Conservation (phyloP, 805 yeast species). For the Sugiyamaella boreocaroliniensis region DNA sequence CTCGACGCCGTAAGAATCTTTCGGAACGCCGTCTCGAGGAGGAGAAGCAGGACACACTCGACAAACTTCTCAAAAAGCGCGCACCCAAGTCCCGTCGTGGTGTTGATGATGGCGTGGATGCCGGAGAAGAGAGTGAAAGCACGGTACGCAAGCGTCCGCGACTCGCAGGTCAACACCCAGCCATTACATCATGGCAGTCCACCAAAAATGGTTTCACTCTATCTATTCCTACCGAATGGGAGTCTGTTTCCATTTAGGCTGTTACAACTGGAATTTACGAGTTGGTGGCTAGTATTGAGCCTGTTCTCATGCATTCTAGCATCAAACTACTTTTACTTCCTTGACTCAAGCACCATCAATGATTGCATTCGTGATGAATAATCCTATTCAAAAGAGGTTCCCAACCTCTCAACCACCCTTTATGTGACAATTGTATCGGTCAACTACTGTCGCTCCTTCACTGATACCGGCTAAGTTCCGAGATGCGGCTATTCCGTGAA, state of each 20-base stretch:
- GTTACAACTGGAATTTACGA: neutral
- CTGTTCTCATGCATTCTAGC: too few species aligned
- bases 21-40: slow-evolving; percentile 79
- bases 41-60: slow-evolving; percentile 87
- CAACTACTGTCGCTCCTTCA: too few species aligned
- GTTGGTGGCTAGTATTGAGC: too few species aligned
- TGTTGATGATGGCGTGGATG: slow-evolving; percentile 12
- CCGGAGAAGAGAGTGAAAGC: slow-evolving; percentile 15
- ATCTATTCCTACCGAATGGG: slow-evolving; percentile 21
- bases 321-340: too few species aligned
- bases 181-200: slow-evolving; percentile 26
- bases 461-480: too few species aligned
- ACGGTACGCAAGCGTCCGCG: slow-evolving; percentile 15
- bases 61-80: slow-evolving; percentile 74
- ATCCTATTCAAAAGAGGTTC: too few species aligned
- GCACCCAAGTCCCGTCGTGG: slow-evolving; percentile 43
- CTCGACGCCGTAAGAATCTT: slow-evolving; percentile 80
- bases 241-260: neutral
- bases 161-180: slow-evolving; percentile 27
- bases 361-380: too few species aligned
- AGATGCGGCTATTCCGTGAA: too few species aligned
- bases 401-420: too few species aligned
- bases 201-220: slow-evolving; percentile 14
- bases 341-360: too few species aligned
- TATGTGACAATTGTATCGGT: too few species aligned